These are phyloP conservation scores for Globisporangium middletonii DNA, from an alignment of 352 stramenopile species.

Conservation along the genomic window DNA sequence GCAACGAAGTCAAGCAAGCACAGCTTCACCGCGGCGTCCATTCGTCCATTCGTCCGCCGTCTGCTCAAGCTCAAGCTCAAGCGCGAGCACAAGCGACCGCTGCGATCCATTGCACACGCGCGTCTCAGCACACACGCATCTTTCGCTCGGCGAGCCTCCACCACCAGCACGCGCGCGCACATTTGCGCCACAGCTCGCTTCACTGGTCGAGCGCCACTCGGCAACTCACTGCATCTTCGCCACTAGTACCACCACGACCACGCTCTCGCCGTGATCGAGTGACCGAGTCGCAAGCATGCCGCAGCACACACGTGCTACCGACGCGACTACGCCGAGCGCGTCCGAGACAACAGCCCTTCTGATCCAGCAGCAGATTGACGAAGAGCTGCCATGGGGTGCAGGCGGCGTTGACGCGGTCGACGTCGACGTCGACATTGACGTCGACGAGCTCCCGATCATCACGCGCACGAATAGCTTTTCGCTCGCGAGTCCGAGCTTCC, in stretches of 20 bases:
- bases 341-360: slow-evolving; percentile 1
- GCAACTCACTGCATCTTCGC: too few species aligned
- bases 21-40: too few species aligned
- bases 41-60: too few species aligned
- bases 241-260: background rate
- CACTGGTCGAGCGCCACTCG: background rate
- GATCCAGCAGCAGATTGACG: background rate
- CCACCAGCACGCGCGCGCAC: background rate
- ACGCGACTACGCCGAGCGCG: background rate
- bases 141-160: background rate
- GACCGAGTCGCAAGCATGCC: background rate
- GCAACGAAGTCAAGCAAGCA: too few species aligned
- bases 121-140: too few species aligned
- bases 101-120: too few species aligned
- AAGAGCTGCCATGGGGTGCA: slow-evolving; percentile 1
- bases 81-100: too few species aligned
- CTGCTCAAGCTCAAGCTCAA: too few species aligned
- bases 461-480: slow-evolving; percentile 47
- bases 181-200: background rate
- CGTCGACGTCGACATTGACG: slow-evolving; percentile 16
- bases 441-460: slow-evolving; percentile 33
- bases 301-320: background rate
- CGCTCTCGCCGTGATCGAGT: too few species aligned
- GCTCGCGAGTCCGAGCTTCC: slow-evolving; percentile 41
- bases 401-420: background rate